These are phyloP conservation scores for Gamsiella multidivaricata DNA, from an alignment of 192 early-diverging fungal genomes.

Conservation along the genomic window DNA sequence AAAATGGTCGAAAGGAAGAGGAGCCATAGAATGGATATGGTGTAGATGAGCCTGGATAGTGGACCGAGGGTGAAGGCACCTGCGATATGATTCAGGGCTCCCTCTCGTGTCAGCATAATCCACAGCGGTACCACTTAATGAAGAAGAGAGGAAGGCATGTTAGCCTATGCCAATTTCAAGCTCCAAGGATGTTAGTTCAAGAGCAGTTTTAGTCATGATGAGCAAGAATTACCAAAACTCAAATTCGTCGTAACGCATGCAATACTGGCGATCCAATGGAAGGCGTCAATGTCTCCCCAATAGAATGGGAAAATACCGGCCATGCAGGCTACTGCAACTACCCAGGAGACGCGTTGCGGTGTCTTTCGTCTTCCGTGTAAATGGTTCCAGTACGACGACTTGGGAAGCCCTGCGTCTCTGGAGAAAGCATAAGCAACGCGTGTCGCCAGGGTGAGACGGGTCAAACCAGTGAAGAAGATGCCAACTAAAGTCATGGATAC, in stretches of 20 bases:
- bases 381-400: constrained; percentile 40
- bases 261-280: constrained; percentile 44
- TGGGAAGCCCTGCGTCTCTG: constrained; percentile 40
- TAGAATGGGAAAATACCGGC: constrained; percentile 42
- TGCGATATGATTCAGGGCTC: constrained; percentile 3
- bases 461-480: constrained; percentile 34
- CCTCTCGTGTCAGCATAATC: constrained; percentile 27
- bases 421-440: constrained; percentile 33
- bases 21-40: constrained; percentile 35
- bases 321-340: constrained; percentile 33
- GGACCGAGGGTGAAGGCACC: constrained; percentile 26
- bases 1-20: constrained; percentile 21
- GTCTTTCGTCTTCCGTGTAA: constrained; percentile 28
- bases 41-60: constrained; percentile 9
- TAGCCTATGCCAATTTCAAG: neutral
- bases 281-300: constrained; percentile 43
- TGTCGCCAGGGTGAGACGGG: constrained; percentile 17
- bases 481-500: constrained; percentile 14
- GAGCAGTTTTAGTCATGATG: no score
- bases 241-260: constrained; percentile 40
- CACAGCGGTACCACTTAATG: constrained; percentile 25
- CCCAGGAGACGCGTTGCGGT: constrained; percentile 41
- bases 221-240: constrained; percentile 36
- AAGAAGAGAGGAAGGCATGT: neutral
- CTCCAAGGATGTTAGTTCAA: no score